Evolutionary conservation across 371 early-diverging fungal genomes (phyloP).

Genomic region (Nosema granulosis): DNA sequence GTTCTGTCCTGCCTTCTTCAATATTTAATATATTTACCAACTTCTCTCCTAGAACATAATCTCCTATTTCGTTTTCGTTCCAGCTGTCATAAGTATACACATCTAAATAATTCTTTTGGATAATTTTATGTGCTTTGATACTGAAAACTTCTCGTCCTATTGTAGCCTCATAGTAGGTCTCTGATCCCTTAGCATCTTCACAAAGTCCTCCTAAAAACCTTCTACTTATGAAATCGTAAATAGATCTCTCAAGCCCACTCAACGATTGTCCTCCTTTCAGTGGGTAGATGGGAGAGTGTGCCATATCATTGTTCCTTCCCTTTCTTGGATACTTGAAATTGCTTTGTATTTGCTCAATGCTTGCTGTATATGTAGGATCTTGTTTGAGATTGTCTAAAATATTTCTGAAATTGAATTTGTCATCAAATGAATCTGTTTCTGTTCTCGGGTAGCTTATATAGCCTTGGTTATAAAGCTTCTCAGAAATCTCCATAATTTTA

Average conservation of each 20-base stretch:
- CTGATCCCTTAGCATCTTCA: slow-evolving; percentile 82
- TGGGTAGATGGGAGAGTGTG: slow-evolving; percentile 99
- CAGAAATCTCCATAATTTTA: slow-evolving; percentile 74
- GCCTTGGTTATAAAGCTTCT: slow-evolving; percentile 75
- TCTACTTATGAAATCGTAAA: slow-evolving; percentile 84
- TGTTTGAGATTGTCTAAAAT: slow-evolving; percentile 50
- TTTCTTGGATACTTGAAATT: slow-evolving; percentile 70
- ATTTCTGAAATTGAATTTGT: slow-evolving; percentile 71
- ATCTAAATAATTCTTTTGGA: slow-evolving; percentile 82
- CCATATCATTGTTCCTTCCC: slow-evolving; percentile 88
- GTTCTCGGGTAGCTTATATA: slow-evolving; percentile 96
- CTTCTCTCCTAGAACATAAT: slow-evolving; percentile 72
- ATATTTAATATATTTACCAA: slow-evolving; percentile 66
- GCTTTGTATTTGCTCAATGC: slow-evolving; percentile 24
- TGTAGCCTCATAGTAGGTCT: slow-evolving; percentile 72
- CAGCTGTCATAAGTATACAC: slow-evolving; percentile 88
- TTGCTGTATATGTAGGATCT: slow-evolving; percentile 54
- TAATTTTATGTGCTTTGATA: slow-evolving; percentile 56
- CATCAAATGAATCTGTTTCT: slow-evolving; percentile 87
- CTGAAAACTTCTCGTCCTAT: slow-evolving; percentile 67
- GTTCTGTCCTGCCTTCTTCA: slow-evolving; percentile 72
- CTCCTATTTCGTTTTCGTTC: slow-evolving; percentile 72
- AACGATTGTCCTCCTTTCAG: slow-evolving; percentile 71
- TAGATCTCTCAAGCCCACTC: slow-evolving; percentile 69
- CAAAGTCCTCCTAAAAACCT: slow-evolving; percentile 88